Base-by-base conservation (phyloP, 495 filamentous ascomycete genomes). In the Penicillium desertorum region DNA sequence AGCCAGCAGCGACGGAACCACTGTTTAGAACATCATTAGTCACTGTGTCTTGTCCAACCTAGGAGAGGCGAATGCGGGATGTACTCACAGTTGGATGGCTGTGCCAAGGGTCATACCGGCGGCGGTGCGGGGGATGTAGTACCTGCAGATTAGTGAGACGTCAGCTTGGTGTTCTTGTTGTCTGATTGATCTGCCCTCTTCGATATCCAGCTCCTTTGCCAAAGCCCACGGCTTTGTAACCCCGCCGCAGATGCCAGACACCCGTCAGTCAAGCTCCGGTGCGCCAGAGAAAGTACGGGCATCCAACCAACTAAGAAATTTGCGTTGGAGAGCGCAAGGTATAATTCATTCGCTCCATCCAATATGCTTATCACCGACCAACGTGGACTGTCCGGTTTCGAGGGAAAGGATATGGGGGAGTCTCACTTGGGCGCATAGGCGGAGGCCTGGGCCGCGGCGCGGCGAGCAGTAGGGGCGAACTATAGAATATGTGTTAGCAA, bases 1-100 rank as follows among this genome's bases (percentile, higher is more conserved):
- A 88, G 32, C 72, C 75, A 53, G 63, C 81, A 17, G 77, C 76
- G 22, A 83, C 80, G 32, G 70, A 60, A 54, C 77, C 84, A 58
- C 85, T 88, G 42, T 72, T 9, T 17, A 23, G 42, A 39, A 16
- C 25, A 34, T 70, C 30, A 61, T 58, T 29, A 59, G 51, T 3
- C 27, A 4, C n/a, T 36, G 19, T 27, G 45, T 23, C 32, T 32
- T 46, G 25, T 46, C 17, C 30, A 20, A 30, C 11, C 11, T 6
- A 10, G 57, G 16, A 54, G 8, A 37, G 20, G 51, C 51, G 54
- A 20, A 39, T 25, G 51, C 25, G 37, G 45, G 45, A 37, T 10
- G 22, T 32, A 80, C 79, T 73, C 76, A 86, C 85, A 74, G 74
- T 64, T 71, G 77, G 58, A 75, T 62, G 20, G 72, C 71, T 50